phyloP scores from a whole-genome alignment of 495 filamentous ascomycete genomes.

The Penicilliopsis zonata region DNA sequence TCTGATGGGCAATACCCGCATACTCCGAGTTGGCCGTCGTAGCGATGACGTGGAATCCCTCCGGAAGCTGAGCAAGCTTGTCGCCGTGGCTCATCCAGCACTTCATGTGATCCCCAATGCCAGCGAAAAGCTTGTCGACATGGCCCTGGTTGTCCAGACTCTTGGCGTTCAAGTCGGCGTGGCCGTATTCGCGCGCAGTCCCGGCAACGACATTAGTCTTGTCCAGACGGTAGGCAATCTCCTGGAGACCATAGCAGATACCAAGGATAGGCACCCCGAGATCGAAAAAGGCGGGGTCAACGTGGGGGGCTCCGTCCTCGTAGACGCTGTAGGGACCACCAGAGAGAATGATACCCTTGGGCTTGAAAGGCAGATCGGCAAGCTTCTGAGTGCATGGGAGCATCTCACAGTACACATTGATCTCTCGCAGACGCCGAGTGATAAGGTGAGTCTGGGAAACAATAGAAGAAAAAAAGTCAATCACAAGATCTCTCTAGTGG shows the following conservation, averaged over 20 bases:
- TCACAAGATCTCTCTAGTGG: constrained; percentile 1
- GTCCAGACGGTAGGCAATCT: constrained; percentile 65
- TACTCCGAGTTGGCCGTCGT: constrained; percentile 63
- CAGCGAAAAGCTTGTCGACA: constrained; percentile 61
- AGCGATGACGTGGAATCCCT: constrained; percentile 59
- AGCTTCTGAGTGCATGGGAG: constrained; percentile 86
- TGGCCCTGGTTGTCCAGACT: constrained; percentile 35
- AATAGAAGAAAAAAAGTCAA: neutral
- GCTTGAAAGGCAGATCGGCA: constrained; percentile 62
- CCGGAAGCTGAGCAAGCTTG: constrained; percentile 62
- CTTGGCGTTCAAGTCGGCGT: constrained; percentile 42
- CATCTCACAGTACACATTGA: constrained; percentile 87
- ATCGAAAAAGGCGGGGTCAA: constrained; percentile 69
- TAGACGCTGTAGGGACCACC: constrained; percentile 65
- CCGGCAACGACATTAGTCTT: constrained; percentile 62
- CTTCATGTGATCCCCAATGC: constrained; percentile 51
- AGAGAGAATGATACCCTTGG: constrained; percentile 70
- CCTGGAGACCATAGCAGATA: constrained; percentile 74
- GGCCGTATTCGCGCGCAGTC: constrained; percentile 60
- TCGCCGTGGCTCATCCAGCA: constrained; percentile 86
- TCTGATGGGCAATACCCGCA: constrained; percentile 68
- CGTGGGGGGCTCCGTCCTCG: constrained; percentile 57
- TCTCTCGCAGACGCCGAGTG: constrained; percentile 58
- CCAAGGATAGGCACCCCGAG: constrained; percentile 66
- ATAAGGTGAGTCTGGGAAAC: constrained; percentile 63